Evolutionary conservation across 1,139 yeast genomes (phyloP), one percentile per base, ranked within the genome.

Genomic region (Saccharomyces pastorianus): DNA sequence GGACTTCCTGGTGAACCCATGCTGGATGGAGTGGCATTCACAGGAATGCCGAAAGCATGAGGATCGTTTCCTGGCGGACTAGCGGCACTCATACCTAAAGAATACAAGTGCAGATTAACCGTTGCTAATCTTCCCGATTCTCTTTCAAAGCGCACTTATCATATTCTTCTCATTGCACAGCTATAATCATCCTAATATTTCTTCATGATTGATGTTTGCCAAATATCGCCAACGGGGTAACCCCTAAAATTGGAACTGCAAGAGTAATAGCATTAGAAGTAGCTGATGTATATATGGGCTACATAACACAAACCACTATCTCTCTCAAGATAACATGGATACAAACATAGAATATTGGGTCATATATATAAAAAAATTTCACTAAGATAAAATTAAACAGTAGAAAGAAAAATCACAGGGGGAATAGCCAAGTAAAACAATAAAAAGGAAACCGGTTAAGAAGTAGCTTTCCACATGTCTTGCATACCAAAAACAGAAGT

Each of bases 391-490:
- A 20, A 20, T 20, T 17, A 32, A 7, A 32, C 6, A n/a, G n/a
- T 32, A 11, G 38, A n/a, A 2, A n/a, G n/a, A 7, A 17, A 17
- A 17, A 13, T n/a, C 11, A 9, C 9, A 38, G 17, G 26, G 20
- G 23, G 13, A 13, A 11, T 38, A 38, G 25, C 13, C 23, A 34
- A 34, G 6, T 14, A 11, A 38, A 38, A 38, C n/a, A 13, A 32
- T 13, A 32, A 7, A 8, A 34, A 14, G 1, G 11, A 38, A 38
- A 9, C 23, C 23, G 3, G 23, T 20, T 20, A 20, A 4, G 23
- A 51, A 6, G 66, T 59, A 17, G 59, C 61, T 34, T 64, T 62
- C 76, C 76, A 91, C 60, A 86, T 73, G 63, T 51, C 53, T 38
- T 51, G 50, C 23, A 51, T 31, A 4, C 53, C 53, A 6, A 51